phyloP scores from a whole-genome alignment of 192 early-diverging fungal genomes.

The Chytriomyces confervae region DNA sequence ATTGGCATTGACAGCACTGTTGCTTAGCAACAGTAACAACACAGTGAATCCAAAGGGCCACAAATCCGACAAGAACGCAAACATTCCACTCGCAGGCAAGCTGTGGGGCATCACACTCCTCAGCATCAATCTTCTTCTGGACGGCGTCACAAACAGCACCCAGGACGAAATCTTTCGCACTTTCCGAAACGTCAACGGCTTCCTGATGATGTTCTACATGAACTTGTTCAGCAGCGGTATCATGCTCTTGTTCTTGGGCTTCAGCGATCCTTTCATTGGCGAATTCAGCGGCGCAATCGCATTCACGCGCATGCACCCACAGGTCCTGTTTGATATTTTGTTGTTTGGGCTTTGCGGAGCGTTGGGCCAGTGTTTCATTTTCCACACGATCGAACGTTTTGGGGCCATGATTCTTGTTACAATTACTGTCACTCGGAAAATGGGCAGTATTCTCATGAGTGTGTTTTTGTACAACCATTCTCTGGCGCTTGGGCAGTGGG shows the following conservation, averaged over 20 bases:
- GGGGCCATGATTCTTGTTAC: slow-evolving; percentile 91
- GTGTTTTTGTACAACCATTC: slow-evolving; percentile 88
- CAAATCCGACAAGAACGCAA: slow-evolving; percentile 50
- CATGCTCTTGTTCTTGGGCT: slow-evolving; percentile 72
- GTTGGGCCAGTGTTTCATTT: slow-evolving; percentile 98
- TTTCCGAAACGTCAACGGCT: slow-evolving; percentile 75
- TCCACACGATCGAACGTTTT: slow-evolving; percentile 88
- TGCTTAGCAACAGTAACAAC: neutral
- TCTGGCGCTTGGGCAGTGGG: slow-evolving; percentile 84
- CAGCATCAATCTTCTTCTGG: slow-evolving; percentile 82
- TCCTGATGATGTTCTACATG: slow-evolving; percentile 98
- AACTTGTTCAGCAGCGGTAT: slow-evolving; percentile 79
- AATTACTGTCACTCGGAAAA: slow-evolving; percentile 94
- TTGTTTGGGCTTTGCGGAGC: slow-evolving; percentile 93
- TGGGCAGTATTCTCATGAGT: slow-evolving; percentile 91
- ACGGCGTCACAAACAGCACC: slow-evolving; percentile 94
- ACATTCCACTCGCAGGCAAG: slow-evolving; percentile 50
- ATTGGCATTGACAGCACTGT: no score
- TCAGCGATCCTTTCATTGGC: slow-evolving; percentile 68
- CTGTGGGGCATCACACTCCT: slow-evolving; percentile 84
- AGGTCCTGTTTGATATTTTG: slow-evolving; percentile 79
- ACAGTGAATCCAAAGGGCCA: slow-evolving; percentile 57
- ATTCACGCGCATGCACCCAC: slow-evolving; percentile 81
- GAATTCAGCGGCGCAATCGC: slow-evolving; percentile 76
- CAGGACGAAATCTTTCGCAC: slow-evolving; percentile 94